These are phyloP conservation scores for Agastache rugosa DNA, from an alignment of 257 asterid genomes.

Conservation along the genomic window DNA sequence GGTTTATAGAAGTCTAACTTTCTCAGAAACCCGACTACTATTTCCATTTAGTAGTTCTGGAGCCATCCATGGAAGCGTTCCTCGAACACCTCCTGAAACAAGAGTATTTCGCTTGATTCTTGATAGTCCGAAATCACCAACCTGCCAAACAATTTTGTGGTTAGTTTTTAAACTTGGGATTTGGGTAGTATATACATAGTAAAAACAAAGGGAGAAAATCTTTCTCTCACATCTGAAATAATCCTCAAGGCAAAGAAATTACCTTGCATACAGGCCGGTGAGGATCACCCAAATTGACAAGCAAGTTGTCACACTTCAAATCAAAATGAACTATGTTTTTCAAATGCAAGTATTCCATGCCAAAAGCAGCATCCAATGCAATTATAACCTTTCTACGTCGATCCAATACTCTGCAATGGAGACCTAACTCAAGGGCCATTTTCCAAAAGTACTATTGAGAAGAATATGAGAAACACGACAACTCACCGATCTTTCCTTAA, in stretches of 20 bases:
- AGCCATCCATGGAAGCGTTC: constrained; percentile 99
- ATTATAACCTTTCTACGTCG: constrained; percentile 66
- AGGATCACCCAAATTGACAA: constrained; percentile 87
- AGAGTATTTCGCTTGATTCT: constrained; percentile 82
- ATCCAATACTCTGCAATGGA: constrained; percentile 63
- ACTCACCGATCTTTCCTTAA: constrained; percentile 72
- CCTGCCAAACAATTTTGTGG: constrained; percentile 45
- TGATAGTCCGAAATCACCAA: constrained; percentile 89
- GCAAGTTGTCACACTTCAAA: constrained; percentile 90
- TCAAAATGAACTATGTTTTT: constrained; percentile 84
- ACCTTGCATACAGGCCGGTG: constrained; percentile 93
- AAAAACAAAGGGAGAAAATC: background rate
- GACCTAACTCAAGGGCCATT: constrained; percentile 14
- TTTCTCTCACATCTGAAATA: background rate
- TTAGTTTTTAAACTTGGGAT: background rate
- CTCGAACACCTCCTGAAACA: constrained; percentile 89
- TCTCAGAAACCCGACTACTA: constrained; percentile 77
- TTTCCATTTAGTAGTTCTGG: constrained; percentile 82
- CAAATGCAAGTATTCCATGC: constrained; percentile 88
- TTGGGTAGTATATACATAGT: background rate
- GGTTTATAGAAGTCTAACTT: constrained; percentile 47
- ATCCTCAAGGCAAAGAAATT: constrained; percentile 18
- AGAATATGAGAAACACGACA: constrained; percentile 17
- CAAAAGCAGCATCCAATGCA: constrained; percentile 89
- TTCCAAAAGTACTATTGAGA: background rate